Percentiles rank a stretch among this genome's conserved stretches.
These are phyloP conservation scores for Fusarium sp. DNA, from an alignment of 2,329 filamentous ascomycete species.

Conservation along the genomic window DNA sequence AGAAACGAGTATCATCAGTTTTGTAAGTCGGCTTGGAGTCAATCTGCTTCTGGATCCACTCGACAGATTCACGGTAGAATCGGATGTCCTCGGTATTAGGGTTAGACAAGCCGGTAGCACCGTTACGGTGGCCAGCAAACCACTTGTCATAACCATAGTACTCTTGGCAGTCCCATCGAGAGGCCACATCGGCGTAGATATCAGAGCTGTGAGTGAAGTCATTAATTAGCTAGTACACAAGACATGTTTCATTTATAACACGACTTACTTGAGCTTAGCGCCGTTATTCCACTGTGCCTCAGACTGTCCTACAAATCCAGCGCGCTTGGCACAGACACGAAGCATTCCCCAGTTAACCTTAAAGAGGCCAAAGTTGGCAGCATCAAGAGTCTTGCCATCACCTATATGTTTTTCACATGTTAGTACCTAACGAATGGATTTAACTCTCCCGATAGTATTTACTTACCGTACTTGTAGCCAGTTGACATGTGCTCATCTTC, in stretches of 20 bases:
- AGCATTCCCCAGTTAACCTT: conserved; percentile 15
- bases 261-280: conserved; percentile 4
- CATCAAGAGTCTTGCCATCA: neutral
- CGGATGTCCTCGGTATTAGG: conserved; percentile 2
- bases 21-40: neutral
- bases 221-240: no score
- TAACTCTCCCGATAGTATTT: neutral
- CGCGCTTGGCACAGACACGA: neutral
- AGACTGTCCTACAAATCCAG: neutral
- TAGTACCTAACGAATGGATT: no score
- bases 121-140: conserved; percentile 9
- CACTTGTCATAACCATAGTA: conserved; percentile 1
- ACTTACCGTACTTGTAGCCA: conserved; percentile 4
- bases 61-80: conserved; percentile 4
- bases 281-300: neutral
- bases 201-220: neutral
- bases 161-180: conserved; percentile 4
- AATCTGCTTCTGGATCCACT: conserved; percentile 1
- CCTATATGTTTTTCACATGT: neutral
- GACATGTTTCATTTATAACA: no score
- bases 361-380: conserved; percentile 3
- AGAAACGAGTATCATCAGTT: conserved; percentile 2
- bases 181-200: conserved; percentile 2
- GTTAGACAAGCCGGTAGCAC: neutral
- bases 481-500: conserved; percentile 6